These are phyloP conservation scores for Mucor indicus DNA, from an alignment of 371 early-diverging fungal species.

Conservation along the genomic window DNA sequence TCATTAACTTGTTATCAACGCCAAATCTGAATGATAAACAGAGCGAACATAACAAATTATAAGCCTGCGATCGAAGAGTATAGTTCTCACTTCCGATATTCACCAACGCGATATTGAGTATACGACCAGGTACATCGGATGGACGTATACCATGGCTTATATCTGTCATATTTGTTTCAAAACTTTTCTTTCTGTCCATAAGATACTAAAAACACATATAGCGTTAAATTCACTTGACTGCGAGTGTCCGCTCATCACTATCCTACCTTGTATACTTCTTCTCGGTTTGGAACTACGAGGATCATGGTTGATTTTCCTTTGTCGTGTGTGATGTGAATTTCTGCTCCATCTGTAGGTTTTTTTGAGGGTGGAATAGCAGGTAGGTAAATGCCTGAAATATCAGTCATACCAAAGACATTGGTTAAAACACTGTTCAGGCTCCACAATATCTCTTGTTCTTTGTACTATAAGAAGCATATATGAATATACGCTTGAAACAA, in stretches of 20 bases:
- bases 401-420: constrained; percentile 80
- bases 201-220: constrained; percentile 5
- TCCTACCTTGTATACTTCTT: constrained; percentile 64
- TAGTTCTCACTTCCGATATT: constrained; percentile 81
- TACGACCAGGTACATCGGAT: constrained; percentile 84
- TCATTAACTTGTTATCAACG: constrained; percentile 70
- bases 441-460: constrained; percentile 59
- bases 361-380: constrained; percentile 40
- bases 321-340: constrained; percentile 68
- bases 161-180: constrained; percentile 56
- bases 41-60: constrained; percentile 78
- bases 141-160: constrained; percentile 72
- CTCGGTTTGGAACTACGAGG: constrained; percentile 69
- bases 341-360: constrained; percentile 47
- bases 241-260: too few species aligned
- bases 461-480: background rate
- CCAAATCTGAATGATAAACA: constrained; percentile 75
- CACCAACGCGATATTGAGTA: constrained; percentile 88
- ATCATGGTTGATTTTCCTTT: constrained; percentile 53
- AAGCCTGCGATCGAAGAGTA: constrained; percentile 73
- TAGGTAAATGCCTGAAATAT: constrained; percentile 66
- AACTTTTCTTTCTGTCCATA: constrained; percentile 60
- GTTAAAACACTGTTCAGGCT: constrained; percentile 70
- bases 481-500: too few species aligned
- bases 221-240: too few species aligned